Percentiles rank a stretch among this genome's conserved stretches.
Conservation (phyloP, 805 yeast species). For the Diddensiella transvaalensis region DNA sequence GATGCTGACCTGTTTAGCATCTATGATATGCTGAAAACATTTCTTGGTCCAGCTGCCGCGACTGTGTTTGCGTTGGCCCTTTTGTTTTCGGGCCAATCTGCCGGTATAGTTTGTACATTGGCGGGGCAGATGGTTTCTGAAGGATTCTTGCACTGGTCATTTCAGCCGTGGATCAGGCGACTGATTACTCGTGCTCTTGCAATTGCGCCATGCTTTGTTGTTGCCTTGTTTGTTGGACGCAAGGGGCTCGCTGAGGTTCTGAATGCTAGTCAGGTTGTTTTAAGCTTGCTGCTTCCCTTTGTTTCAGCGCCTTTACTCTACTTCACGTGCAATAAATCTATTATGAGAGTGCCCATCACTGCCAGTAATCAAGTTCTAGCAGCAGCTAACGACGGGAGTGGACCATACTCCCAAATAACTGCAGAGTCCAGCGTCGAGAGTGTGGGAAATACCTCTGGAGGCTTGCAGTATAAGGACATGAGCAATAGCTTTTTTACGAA, state of each 20-base stretch:
- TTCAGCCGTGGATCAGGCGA: conserved; percentile 79
- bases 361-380: background rate
- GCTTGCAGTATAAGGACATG: conserved; percentile 49
- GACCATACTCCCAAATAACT: background rate
- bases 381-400: conserved; percentile 1
- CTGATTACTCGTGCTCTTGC: conserved; percentile 80
- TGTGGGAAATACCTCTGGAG: background rate
- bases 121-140: conserved; percentile 94
- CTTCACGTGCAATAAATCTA: conserved; percentile 66
- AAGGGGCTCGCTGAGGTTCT: conserved; percentile 69
- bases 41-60: conserved; percentile 83
- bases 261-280: conserved; percentile 78
- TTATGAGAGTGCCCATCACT: conserved; percentile 47
- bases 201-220: conserved; percentile 76
- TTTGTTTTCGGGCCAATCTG: conserved; percentile 88
- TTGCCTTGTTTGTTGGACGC: conserved; percentile 70
- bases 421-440: conserved; percentile 6
- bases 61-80: conserved; percentile 84
- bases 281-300: conserved; percentile 76
- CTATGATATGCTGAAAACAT: conserved; percentile 62
- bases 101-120: conserved; percentile 89
- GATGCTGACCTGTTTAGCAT: conserved; percentile 82
- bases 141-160: conserved; percentile 77
- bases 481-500: conserved; percentile 61
- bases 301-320: conserved; percentile 85